phyloP scores from a whole-genome alignment of 1,139 yeast species.

The Wickerhamomyces sp. region DNA sequence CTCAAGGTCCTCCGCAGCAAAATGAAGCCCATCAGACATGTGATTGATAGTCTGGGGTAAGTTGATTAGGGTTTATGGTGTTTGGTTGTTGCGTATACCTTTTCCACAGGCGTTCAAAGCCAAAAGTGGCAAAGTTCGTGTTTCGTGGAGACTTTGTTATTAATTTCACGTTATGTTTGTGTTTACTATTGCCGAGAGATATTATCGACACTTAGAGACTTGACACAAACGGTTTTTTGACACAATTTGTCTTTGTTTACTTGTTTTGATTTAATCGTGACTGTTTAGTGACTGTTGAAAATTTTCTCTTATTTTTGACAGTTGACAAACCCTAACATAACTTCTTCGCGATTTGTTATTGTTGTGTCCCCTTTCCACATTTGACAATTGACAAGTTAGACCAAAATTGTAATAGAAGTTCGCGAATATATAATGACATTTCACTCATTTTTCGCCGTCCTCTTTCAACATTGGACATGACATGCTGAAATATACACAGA shows the following conservation, averaged over 20 bases:
- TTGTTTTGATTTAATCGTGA: slow-evolving; percentile 7
- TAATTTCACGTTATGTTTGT: not conserved
- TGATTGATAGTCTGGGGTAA: slow-evolving; percentile 3
- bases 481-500: not conserved
- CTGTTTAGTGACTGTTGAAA: slow-evolving; percentile 21
- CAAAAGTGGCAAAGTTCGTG: not conserved
- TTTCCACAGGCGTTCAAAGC: not conserved
- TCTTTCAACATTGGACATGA: no score
- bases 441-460: not conserved
- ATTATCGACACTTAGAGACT: not conserved
- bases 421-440: no score
- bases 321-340: no score
- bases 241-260: slow-evolving; percentile 1
- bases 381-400: no score
- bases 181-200: not conserved
- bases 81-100: not conserved
- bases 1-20: slow-evolving; percentile 14
- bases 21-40: not conserved
- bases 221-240: not conserved
- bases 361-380: slow-evolving; percentile 1
- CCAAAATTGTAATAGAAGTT: no score
- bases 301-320: no score
- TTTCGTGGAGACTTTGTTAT: no score
- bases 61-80: slow-evolving; percentile 1
- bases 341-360: no score